Evolutionary conservation across 1,284 basidiomycete genomes (phyloP), one percentile per base, ranked within the genome.

Genomic region (Coniferiporia weirii): DNA sequence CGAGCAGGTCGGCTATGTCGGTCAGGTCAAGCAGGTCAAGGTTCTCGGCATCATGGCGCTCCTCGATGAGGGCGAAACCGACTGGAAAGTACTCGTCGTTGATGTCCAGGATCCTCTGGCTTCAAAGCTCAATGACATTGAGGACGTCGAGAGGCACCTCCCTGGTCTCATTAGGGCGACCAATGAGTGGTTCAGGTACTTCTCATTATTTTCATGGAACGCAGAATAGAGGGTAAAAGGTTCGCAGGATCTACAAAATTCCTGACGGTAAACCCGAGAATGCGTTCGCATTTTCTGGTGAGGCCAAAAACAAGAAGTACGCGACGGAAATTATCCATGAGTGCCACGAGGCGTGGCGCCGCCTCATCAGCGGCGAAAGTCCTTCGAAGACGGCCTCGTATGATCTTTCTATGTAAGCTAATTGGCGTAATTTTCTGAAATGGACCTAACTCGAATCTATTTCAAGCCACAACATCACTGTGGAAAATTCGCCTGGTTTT

Each of bases 1-100:
- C 64, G 97, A 99, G 77, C 93, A 96, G 73, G 93, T 99, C 69
- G 97, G 95, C 65, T 95, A 96, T 76, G 86, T 89, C 64, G 97
- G 97, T 64, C 96, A 99, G 77, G 85, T 99, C 76, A 99, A 99
- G 82, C 97, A 99, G 77, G 97, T 99, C 85, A 99, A 99, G 82
- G 93, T 99, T 64, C 93, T 99, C 71, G 97, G 97, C 67, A 97
- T 99, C 82, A 99, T 99, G 96, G 97, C 97, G 57, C 83, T 99
- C 60, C 87, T 98, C 66, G 95, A 98, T 71, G 95, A 98, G 75
- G 95, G 95, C 68, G 95, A 98, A 80, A 98, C 95, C 67, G 95
- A 98, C 81, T 98, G 95, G 95, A 98, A 98, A 77, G 91, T 97
- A 77, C 85, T 97, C 72, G 97, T 97, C 71, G 94, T 99, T 66